A percentile compares a stretch with the other conserved stretches of the same genome.
Conservation (phyloP, 768 basidiomycete species). For the Pulveroboletus sp. region DNA sequence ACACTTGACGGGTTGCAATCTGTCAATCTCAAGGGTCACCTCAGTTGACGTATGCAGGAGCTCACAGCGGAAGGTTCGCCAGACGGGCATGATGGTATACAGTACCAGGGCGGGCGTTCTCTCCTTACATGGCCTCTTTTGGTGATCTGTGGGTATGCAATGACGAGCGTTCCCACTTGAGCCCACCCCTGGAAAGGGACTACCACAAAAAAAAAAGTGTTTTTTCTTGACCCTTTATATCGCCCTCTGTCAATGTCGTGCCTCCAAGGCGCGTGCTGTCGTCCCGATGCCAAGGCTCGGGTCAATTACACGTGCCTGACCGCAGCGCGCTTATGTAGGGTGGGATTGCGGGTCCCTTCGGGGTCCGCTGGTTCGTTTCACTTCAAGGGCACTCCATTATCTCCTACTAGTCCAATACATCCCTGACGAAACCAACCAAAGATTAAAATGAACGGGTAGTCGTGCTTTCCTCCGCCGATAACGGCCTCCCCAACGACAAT, state of each 20-base stretch:
- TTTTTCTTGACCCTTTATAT: background rate
- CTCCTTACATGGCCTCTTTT: constrained; percentile 1
- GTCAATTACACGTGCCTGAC: constrained; percentile 16
- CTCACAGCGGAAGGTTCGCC: background rate
- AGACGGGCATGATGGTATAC: background rate
- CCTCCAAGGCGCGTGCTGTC: background rate
- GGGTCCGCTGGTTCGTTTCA: constrained; percentile 10
- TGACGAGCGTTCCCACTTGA: background rate
- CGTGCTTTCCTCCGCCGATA: constrained; percentile 12
- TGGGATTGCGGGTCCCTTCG: background rate
- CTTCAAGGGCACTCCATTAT: background rate
- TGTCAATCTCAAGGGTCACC: background rate
- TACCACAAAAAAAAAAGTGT: background rate
- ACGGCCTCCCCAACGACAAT: constrained; percentile 2
- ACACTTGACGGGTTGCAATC: constrained; percentile 1
- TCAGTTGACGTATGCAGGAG: background rate
- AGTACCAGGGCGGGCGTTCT: background rate
- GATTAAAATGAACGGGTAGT: constrained; percentile 4
- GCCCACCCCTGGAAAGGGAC: constrained; percentile 6
- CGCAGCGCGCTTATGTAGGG: background rate
- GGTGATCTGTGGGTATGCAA: background rate
- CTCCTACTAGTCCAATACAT: background rate
- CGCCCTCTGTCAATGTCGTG: background rate
- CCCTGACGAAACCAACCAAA: constrained; percentile 1
- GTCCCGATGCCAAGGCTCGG: background rate